Conservation (phyloP, 495 filamentous ascomycete genomes). For the Neurospora africana region DNA sequence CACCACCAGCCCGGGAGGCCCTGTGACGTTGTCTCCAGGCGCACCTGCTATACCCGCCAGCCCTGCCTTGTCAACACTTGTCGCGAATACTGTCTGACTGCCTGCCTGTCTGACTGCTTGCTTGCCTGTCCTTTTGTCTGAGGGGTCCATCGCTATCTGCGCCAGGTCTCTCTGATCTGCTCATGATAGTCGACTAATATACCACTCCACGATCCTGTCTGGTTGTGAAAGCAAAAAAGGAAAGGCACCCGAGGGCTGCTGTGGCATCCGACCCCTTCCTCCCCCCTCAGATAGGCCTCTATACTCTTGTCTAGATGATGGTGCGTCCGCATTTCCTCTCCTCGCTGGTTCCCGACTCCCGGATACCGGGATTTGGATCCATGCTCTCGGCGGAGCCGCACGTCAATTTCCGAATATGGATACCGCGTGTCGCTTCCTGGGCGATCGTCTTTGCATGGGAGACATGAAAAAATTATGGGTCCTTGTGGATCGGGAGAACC, state of each 20-base stretch:
- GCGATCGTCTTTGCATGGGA: conserved; percentile 5
- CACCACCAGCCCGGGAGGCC: background rate
- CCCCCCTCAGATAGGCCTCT: background rate
- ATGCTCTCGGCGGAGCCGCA: conserved; percentile 7
- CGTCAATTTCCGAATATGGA: conserved; percentile 5
- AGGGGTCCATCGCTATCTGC: background rate
- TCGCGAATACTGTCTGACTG: background rate
- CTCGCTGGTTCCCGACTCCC: background rate
- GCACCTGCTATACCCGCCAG: background rate
- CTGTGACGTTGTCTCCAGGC: background rate
- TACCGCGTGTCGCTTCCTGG: conserved; percentile 3
- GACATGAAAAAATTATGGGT: conserved; percentile 17
- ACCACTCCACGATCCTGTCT: conserved; percentile 6
- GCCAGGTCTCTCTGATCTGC: conserved; percentile 6
- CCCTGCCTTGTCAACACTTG: background rate
- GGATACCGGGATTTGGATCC: conserved; percentile 7
- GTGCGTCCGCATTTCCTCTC: conserved; percentile 16
- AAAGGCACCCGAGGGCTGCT: conserved; percentile 15
- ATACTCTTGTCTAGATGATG: conserved; percentile 23
- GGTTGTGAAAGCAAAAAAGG: conserved; percentile 6
- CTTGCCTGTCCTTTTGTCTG: background rate
- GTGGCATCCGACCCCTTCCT: conserved; percentile 26
- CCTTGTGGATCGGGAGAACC: conserved; percentile 18
- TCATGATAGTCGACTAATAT: conserved; percentile 29
- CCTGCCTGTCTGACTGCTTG: background rate